Evolutionary conservation across 2,329 filamentous ascomycete species (phyloP).

Genomic region (Fusarium sp.): DNA sequence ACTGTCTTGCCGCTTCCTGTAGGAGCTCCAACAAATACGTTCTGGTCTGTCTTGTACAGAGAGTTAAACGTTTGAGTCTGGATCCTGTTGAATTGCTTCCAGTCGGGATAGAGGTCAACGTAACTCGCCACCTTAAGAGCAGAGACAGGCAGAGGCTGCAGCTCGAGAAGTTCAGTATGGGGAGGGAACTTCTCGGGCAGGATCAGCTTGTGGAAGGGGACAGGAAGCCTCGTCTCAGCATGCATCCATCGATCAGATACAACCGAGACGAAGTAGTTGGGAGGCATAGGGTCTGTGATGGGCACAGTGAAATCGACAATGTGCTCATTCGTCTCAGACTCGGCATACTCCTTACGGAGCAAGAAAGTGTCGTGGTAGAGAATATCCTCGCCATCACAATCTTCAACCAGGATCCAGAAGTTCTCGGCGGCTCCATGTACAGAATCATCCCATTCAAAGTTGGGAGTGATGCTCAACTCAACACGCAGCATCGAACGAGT

Average conservation of each 20-base stretch:
- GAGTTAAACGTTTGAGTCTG: conserved; percentile 98
- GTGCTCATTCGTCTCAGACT: conserved; percentile 89
- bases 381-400: conserved; percentile 96
- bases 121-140: conserved; percentile 90
- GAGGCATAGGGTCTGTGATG: conserved; percentile 97
- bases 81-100: conserved; percentile 94
- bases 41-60: conserved; percentile 89
- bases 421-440: conserved; percentile 89
- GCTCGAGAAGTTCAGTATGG: conserved; percentile 89
- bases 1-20: conserved; percentile 97
- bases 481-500: conserved; percentile 93
- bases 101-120: conserved; percentile 81
- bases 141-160: conserved; percentile 89
- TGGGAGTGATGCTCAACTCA: conserved; percentile 90
- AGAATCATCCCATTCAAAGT: conserved; percentile 94
- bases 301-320: conserved; percentile 96
- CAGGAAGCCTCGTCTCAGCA: conserved; percentile 90
- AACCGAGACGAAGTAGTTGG: conserved; percentile 97
- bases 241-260: conserved; percentile 99
- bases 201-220: conserved; percentile 95
- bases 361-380: conserved; percentile 95
- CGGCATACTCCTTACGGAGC: conserved; percentile 87
- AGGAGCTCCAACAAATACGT: conserved; percentile 91
- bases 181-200: conserved; percentile 95
- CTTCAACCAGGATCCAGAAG: conserved; percentile 98